Conservation (phyloP, 192 early-diverging fungal genomes). For the Paraglomus occultum region DNA sequence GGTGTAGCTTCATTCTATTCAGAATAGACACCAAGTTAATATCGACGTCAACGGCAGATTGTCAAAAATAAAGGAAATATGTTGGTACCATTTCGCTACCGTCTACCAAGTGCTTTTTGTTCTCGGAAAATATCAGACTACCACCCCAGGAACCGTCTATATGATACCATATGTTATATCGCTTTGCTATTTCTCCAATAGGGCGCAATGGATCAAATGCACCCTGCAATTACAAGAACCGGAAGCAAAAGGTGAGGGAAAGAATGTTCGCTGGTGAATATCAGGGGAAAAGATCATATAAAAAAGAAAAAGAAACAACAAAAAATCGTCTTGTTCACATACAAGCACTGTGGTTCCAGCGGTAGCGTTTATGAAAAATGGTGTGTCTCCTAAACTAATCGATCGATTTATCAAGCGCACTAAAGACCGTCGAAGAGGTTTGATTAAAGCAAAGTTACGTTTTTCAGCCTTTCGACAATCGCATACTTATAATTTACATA, state of each 20-base stretch:
- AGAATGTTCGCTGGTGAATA: background rate
- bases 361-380: conserved; percentile 82
- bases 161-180: conserved; percentile 70
- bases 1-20: conserved; percentile 15
- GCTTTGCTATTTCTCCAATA: conserved; percentile 56
- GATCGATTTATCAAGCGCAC: conserved; percentile 45
- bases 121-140: conserved; percentile 59
- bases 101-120: conserved; percentile 42
- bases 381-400: conserved; percentile 47
- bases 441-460: background rate
- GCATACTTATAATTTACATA: conserved; percentile 15
- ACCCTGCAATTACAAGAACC: conserved; percentile 44
- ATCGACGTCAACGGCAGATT: background rate
- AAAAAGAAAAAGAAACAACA: background rate
- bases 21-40: background rate
- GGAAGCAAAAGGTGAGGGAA: background rate
- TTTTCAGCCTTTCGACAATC: background rate
- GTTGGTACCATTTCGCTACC: conserved; percentile 48
- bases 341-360: conserved; percentile 81
- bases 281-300: background rate
- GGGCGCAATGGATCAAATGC: conserved; percentile 71
- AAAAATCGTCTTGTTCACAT: background rate
- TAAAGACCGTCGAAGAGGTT: conserved; percentile 19
- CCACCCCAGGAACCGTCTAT: conserved; percentile 83
- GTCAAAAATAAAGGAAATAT: background rate